A percentile compares a stretch with the other conserved stretches of the same genome.
Conservation (phyloP, 805 yeast species). For the Metahyphopichia silvanorum region DNA sequence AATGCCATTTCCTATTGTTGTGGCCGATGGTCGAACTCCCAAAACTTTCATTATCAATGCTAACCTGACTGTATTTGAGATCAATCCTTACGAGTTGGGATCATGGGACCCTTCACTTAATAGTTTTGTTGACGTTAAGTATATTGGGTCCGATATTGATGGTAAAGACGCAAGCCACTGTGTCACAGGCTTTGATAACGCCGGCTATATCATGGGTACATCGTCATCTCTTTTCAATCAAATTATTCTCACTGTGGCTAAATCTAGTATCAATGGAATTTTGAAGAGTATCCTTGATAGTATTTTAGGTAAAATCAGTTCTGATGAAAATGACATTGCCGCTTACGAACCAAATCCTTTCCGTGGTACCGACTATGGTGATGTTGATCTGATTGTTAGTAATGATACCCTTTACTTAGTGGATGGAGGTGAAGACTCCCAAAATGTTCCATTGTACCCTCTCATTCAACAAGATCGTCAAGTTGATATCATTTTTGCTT, state of each 20-base stretch:
- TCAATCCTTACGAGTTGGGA: conserved; percentile 38
- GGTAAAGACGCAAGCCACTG: conserved; percentile 21
- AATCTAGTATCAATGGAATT: conserved; percentile 16
- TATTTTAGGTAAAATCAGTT: conserved; percentile 22
- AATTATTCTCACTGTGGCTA: conserved; percentile 20
- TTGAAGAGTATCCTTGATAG: conserved; percentile 20
- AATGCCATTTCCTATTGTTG: conserved; percentile 39
- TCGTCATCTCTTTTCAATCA: conserved; percentile 38
- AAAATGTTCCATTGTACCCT: conserved; percentile 40
- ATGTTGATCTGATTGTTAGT: conserved; percentile 12
- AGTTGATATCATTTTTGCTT: conserved; percentile 41
- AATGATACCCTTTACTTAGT: conserved; percentile 34
- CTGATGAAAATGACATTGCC: conserved; percentile 33
- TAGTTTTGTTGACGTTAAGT: conserved; percentile 26
- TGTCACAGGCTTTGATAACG: conserved; percentile 31
- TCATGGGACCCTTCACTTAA: conserved; percentile 40
- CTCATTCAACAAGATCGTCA: conserved; percentile 33
- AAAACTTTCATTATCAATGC: conserved; percentile 50
- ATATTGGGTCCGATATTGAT: conserved; percentile 24
- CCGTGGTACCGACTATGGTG: conserved; percentile 16
- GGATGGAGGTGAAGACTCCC: conserved; percentile 44
- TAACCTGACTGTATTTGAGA: conserved; percentile 61
- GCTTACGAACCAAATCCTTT: conserved; percentile 41
- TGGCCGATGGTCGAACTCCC: conserved; percentile 62
- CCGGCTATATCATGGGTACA: conserved; percentile 40